Evolutionary conservation across 1,284 basidiomycete genomes (phyloP).

Genomic region (Tylopilus sp.): DNA sequence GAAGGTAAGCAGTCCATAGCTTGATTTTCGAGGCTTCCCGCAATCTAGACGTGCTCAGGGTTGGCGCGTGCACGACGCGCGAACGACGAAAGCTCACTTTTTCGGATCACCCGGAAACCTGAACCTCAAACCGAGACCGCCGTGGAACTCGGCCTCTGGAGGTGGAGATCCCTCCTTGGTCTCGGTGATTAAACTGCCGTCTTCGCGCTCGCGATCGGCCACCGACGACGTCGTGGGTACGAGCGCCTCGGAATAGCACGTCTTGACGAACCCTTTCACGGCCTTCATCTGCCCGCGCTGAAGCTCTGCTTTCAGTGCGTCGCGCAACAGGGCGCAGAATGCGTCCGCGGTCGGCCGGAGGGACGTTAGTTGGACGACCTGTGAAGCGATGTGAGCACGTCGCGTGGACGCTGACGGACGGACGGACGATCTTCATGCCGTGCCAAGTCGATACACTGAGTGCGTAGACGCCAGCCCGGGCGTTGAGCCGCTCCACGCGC

Average conservation of each 20-base stretch:
- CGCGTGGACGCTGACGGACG: not conserved
- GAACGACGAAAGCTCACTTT: constrained; percentile 53
- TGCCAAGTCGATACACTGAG: constrained; percentile 95
- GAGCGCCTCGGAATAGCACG: constrained; percentile 93
- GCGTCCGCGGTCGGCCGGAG: constrained; percentile 93
- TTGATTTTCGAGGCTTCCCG: constrained; percentile 97
- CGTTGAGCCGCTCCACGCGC: constrained; percentile 91
- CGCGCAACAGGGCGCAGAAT: constrained; percentile 88
- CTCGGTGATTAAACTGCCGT: constrained; percentile 57
- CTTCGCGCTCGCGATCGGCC: constrained; percentile 60
- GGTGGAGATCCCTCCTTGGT: constrained; percentile 47
- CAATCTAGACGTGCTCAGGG: constrained; percentile 48
- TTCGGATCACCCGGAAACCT: constrained; percentile 93
- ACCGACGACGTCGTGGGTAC: constrained; percentile 54
- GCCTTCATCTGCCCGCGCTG: constrained; percentile 90
- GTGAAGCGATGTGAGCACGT: constrained; percentile 9
- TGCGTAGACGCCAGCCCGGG: constrained; percentile 91
- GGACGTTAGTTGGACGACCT: constrained; percentile 96
- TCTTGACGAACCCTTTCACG: constrained; percentile 87
- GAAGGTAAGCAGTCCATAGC: constrained; percentile 90
- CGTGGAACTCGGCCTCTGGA: constrained; percentile 66
- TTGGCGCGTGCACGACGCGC: not conserved
- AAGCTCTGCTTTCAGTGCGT: constrained; percentile 85
- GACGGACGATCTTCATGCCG: constrained; percentile 86
- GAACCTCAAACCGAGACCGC: constrained; percentile 83